A percentile compares a stretch with the other conserved stretches of the same genome.
Evolutionary conservation across 2,329 filamentous ascomycete genomes (phyloP).

Genomic region (Balansia obtecta): DNA sequence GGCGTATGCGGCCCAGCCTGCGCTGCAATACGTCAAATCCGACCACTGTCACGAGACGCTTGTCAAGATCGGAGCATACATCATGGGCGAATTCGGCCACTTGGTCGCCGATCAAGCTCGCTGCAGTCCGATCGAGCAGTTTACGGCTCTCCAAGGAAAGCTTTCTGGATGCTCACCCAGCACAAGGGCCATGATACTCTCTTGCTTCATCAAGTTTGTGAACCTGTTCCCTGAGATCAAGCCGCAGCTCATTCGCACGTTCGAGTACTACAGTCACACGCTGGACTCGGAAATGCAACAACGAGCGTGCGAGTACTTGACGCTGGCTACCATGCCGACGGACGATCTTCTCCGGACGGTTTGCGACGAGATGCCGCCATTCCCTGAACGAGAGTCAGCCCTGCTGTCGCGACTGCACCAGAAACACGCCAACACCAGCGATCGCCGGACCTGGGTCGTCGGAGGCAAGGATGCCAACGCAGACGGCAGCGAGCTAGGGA

Average conservation of each 20-base stretch:
- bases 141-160: slow-evolving; percentile 82
- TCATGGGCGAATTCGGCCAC: slow-evolving; percentile 94
- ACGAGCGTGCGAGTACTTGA: slow-evolving; percentile 87
- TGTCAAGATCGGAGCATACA: slow-evolving; percentile 94
- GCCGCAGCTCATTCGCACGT: slow-evolving; percentile 81
- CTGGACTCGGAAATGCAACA: slow-evolving; percentile 93
- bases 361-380: slow-evolving; percentile 97
- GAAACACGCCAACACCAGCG: slow-evolving; percentile 83
- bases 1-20: slow-evolving; percentile 89
- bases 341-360: slow-evolving; percentile 89
- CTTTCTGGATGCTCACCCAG: slow-evolving; percentile 78
- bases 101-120: slow-evolving; percentile 84
- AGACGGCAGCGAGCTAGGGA: slow-evolving; percentile 64
- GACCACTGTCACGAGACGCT: slow-evolving; percentile 94
- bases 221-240: slow-evolving; percentile 99
- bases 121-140: slow-evolving; percentile 95
- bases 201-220: slow-evolving; percentile 93
- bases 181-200: slow-evolving; percentile 87
- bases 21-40: slow-evolving; percentile 80
- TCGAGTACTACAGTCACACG: slow-evolving; percentile 85
- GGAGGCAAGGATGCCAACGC: slow-evolving; percentile 89
- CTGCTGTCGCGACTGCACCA: slow-evolving; percentile 85
- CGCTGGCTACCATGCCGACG: slow-evolving; percentile 70
- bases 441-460: slow-evolving; percentile 96
- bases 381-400: slow-evolving; percentile 87